Evolutionary conservation across 2,329 filamentous ascomycete genomes (phyloP).

Genomic region (Diaporthe sp.): DNA sequence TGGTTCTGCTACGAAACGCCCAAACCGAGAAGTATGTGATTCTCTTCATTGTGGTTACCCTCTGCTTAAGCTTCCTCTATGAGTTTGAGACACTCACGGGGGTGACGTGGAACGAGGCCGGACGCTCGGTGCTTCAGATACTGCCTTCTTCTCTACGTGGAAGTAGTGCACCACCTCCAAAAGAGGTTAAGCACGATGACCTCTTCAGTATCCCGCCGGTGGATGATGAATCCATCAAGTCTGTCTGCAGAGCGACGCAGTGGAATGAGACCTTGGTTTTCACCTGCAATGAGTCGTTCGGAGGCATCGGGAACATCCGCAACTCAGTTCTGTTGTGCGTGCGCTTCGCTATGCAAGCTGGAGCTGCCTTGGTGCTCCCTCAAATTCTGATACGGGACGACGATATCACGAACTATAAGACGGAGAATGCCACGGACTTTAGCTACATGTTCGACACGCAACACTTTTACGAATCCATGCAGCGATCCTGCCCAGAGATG

Average conservation of each 20-base stretch:
- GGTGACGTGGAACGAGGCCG: constrained; percentile 12
- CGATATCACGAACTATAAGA: constrained; percentile 24
- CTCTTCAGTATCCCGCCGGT: constrained; percentile 7
- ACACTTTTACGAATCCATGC: constrained; percentile 25
- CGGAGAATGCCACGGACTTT: constrained; percentile 21
- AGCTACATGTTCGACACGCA: constrained; percentile 30
- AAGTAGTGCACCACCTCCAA: neutral
- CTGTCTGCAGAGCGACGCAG: constrained; percentile 12
- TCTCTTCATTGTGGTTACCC: neutral
- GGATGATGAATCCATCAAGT: constrained; percentile 7
- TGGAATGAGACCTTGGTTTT: constrained; percentile 28
- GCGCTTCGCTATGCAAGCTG: constrained; percentile 29
- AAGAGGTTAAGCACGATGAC: constrained; percentile 5
- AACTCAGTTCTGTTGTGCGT: constrained; percentile 28
- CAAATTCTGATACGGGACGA: constrained; percentile 22
- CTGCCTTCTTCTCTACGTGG: neutral
- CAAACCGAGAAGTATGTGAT: neutral
- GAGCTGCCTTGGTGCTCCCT: constrained; percentile 20
- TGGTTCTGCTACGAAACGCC: neutral
- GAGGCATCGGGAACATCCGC: constrained; percentile 30
- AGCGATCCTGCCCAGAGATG: constrained; percentile 32
- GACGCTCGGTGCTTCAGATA: constrained; percentile 9
- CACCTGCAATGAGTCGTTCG: constrained; percentile 34
- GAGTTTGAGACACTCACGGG: constrained; percentile 18
- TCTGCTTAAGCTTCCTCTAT: constrained; percentile 7